Evolutionary conservation across 257 asterid species (phyloP), one percentile per base, ranked within the genome.

Genomic region (Petrea volubilis): DNA sequence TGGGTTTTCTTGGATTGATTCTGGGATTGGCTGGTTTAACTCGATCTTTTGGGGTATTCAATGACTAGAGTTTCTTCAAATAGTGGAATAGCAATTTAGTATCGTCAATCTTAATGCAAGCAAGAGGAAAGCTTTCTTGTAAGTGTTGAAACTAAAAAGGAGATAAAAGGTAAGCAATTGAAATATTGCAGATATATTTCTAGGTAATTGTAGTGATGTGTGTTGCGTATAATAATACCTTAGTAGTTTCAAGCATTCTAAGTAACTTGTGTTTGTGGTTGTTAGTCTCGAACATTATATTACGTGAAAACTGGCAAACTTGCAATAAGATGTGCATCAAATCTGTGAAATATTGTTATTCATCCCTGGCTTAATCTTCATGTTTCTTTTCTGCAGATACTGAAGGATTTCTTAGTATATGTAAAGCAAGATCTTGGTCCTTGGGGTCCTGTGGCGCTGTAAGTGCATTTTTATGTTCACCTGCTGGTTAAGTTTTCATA

Each of bases 361-460:
- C 46, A 36, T 52, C 46, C 6, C 24, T 63, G 29, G 14, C 36
- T 81, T 56, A 66, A 68, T 25, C 59, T 53, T 41, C 50, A 52
- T 15, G 13, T 14, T 60, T 64, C 44, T 31, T 52, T 75, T 49
- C 36, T 74, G 58, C 94, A 95, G 99, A 87, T 92, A 60, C 78
- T 92, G 78, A 95, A 90, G 88, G 87, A 90, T 70, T 95, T 95
- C 86, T 83, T 95, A 75, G 50, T 82, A 71, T 95, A 98, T 98
- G 84, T 95, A 71, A 88, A 95, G 68, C 82, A 84, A 53, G 98
- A 95, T 83, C 99, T 95, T 79, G 99, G 99, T 73, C 91, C 96
- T 71, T 95, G 99, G 99, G 99, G 98, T 74, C 99, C 99, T 81
- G 78, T 95, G 64, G 98, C 86, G 76, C 81, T 95, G 99, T 95